A percentile compares a stretch with the other conserved stretches of the same genome.
phyloP scores from a whole-genome alignment of 768 basidiomycete species.

The Clavulina sp. region DNA sequence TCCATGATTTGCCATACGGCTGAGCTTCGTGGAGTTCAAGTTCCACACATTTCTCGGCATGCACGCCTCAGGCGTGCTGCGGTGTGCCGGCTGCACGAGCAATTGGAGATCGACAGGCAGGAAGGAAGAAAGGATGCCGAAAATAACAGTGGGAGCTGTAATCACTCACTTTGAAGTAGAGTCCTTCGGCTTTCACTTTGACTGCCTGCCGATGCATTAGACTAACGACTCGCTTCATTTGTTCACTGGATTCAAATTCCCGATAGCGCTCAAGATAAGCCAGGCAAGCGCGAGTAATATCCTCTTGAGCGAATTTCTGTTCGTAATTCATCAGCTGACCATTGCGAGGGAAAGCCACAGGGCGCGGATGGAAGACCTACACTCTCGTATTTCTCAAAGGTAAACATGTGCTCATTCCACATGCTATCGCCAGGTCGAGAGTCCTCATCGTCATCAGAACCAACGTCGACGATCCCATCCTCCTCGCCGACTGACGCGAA shows the following conservation, averaged over 20 bases:
- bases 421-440: constrained; percentile 37
- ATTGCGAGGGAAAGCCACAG: background rate
- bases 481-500: constrained; percentile 15
- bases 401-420: constrained; percentile 72
- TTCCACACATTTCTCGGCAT: too few relatives aligned
- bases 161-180: constrained; percentile 77
- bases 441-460: constrained; percentile 47
- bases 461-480: constrained; percentile 49
- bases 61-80: too few relatives aligned
- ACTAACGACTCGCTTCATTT: constrained; percentile 78
- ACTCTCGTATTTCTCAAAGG: constrained; percentile 80
- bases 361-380: constrained; percentile 27
- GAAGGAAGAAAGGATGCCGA: background rate
- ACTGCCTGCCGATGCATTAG: constrained; percentile 85
- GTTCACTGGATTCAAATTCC: constrained; percentile 58
- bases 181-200: constrained; percentile 76
- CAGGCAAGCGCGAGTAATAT: constrained; percentile 70
- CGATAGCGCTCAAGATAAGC: constrained; percentile 69
- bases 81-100: background rate
- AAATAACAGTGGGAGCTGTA: background rate
- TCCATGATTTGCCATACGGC: too few relatives aligned
- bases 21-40: too few relatives aligned
- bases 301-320: constrained; percentile 80
- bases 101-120: background rate
- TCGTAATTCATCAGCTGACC: background rate